Conservation (phyloP, 768 basidiomycete genomes). For the Suillus hirtellus region DNA sequence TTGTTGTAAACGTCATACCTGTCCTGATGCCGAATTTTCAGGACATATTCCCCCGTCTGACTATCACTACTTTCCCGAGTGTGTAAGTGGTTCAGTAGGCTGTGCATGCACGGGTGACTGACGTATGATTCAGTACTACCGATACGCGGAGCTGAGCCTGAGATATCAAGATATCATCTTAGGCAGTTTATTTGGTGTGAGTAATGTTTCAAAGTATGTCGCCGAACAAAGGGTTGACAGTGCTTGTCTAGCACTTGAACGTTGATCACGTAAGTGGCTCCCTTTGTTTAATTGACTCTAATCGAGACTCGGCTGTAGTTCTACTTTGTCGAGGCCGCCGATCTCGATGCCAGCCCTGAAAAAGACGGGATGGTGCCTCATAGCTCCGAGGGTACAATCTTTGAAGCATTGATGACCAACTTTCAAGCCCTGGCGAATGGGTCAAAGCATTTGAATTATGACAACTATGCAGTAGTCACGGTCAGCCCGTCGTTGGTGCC, state of each 20-base stretch:
- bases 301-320: slow-evolving; percentile 39
- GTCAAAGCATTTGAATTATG: slow-evolving; percentile 50
- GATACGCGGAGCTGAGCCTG: slow-evolving; percentile 73
- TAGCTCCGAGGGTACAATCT: slow-evolving; percentile 5
- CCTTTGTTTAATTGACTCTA: slow-evolving; percentile 12
- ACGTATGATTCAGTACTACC: slow-evolving; percentile 46
- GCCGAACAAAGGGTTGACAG: slow-evolving; percentile 27
- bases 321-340: slow-evolving; percentile 53
- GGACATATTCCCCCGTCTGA: slow-evolving; percentile 88
- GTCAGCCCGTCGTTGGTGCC: slow-evolving; percentile 83
- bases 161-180: slow-evolving; percentile 86
- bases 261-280: slow-evolving; percentile 63
- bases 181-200: slow-evolving; percentile 81
- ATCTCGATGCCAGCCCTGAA: slow-evolving; percentile 42
- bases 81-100: slow-evolving; percentile 51
- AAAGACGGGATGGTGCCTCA: slow-evolving; percentile 8
- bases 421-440: slow-evolving; percentile 62
- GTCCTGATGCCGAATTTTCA: slow-evolving; percentile 20
- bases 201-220: slow-evolving; percentile 30
- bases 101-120: background rate
- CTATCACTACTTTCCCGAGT: slow-evolving; percentile 82
- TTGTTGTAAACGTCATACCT: slow-evolving; percentile 28
- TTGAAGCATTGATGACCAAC: slow-evolving; percentile 60
- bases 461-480: slow-evolving; percentile 75
- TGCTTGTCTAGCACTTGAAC: slow-evolving; percentile 68